Evolutionary conservation across 2,329 filamentous ascomycete genomes (phyloP), one percentile per base, ranked within the genome.

Genomic region (Apiospora phragmitis): DNA sequence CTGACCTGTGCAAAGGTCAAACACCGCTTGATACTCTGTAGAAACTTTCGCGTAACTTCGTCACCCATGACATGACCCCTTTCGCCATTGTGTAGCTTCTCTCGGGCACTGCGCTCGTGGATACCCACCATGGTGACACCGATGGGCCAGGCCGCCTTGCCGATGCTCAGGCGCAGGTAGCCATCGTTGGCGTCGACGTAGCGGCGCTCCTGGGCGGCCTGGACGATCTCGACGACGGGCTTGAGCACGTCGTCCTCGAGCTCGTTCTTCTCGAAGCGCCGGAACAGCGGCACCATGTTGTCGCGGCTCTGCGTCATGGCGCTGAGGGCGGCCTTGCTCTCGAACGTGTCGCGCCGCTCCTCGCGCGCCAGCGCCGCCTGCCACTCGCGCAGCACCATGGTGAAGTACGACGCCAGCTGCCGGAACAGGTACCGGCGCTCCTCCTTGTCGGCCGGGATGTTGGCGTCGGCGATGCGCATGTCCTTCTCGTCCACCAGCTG

Each of bases 101-200:
- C 96, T 73, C 96, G 90, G 26, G 96, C 95, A 75, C 93, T 96
- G 79, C 96, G 91, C 86, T 98, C 96, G 88, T 99, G 96, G 77
- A 99, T 99, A 86, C 96, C 96, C 78, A 99, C 96, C 96, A 98
- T 99, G 81, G 96, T 99, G 49, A 99, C 96, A 83, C 96, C 96
- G 78, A 99, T 99, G 32, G 96, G 96, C 96, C 96, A 99, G 21
- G 96, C 96, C 75, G 94, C 95, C 84, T 97, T 97, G 74, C 94
- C 94, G 78, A 99, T 99, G 80, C 94, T 97, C 69, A 99, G 86
- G 69, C 94, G 88, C 72, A 99, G 85, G 81, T 99, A 99, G 0
- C 94, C 95, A 80, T 99, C 94, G 79, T 98, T 98, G 43, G 96
- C 96, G 82, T 98, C 93, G 65, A 99, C 95, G 79, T 99, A 99